Evolutionary conservation across 2,329 filamentous ascomycete species (phyloP), one percentile per base, ranked within the genome.

Genomic region (Graphium sp.): DNA sequence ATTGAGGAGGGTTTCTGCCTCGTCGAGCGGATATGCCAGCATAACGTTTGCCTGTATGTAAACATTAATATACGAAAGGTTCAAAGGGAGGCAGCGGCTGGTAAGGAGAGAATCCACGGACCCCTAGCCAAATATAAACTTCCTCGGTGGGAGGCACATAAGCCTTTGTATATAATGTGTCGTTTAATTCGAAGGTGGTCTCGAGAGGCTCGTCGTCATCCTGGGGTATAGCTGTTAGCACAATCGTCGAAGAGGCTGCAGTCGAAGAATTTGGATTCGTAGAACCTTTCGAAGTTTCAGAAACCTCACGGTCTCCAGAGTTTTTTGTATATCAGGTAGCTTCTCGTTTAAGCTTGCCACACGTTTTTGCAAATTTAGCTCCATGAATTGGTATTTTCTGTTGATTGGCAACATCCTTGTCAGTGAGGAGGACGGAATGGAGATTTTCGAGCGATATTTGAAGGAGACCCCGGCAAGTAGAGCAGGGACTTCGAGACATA

Each of bases 301-400:
- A 44, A 95, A 95, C 33, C 62, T 66, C 28, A 95, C 87, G 12
- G 83, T 89, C 34, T 95, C 87, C 34, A 95, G 56, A 1, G 89
- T 95, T 62, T 94, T 94, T 44, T 82, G 75, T 38, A 98, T 95
- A 49, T 98, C 89, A 0, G 89, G 89, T 39, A 98, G 84, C 60
- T 95, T 98, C 46, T 94, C 85, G 45, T 76, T 80, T 32, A 98
- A 59, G 3, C 85, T 84, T 4, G 66, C 62, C 30, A 80, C 76
- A 26, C 89, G 71, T 37, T 83, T 69, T 51, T 92, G 78, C 34
- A 89, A 80, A 53, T 93, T 95, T 48, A 78, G 63, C 57, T 95
- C 84, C 89, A 98, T 98, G 58, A 95, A 98, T 53, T 95, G 89
- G 60, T 98, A 98, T 66, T 98, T 98, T 42, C 84, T 92, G 48